Evolutionary conservation across 768 basidiomycete genomes (phyloP).

Genomic region (Antrodiella citrinella): DNA sequence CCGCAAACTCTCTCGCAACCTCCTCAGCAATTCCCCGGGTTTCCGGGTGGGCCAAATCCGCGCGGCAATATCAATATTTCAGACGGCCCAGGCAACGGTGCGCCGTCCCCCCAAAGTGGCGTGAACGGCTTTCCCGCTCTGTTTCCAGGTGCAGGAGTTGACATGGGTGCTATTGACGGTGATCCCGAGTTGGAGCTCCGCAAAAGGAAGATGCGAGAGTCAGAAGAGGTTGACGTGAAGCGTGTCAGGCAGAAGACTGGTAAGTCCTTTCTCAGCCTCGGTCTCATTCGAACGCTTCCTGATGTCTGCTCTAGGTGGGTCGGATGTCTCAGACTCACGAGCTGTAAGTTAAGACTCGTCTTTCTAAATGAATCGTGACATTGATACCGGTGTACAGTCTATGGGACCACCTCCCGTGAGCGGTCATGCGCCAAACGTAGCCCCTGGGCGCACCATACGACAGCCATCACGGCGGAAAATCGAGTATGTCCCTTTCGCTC

Average conservation of each 20-base stretch:
- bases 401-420: not conserved
- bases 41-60: not conserved
- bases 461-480: conserved; percentile 59
- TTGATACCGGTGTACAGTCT: not conserved
- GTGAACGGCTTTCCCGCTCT: conserved; percentile 1
- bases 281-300: conserved; percentile 2
- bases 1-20: not conserved
- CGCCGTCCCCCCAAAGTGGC: not conserved
- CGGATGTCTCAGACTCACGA: conserved; percentile 22
- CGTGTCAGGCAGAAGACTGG: conserved; percentile 68
- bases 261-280: conserved; percentile 24
- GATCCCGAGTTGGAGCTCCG: conserved; percentile 58
- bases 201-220: conserved; percentile 61
- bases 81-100: not conserved
- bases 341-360: conserved; percentile 13
- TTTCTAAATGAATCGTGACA: not conserved
- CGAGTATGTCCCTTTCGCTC: conserved; percentile 77
- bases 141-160: not conserved
- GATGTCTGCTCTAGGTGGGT: conserved; percentile 14
- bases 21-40: not conserved
- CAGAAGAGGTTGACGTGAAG: conserved; percentile 59
- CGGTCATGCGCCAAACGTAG: not conserved
- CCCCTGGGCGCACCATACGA: conserved; percentile 12
- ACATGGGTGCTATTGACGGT: conserved; percentile 18
- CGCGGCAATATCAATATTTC: not conserved